A percentile compares a stretch with the other conserved stretches of the same genome.
These are phyloP conservation scores for Phytophthora constricta DNA, from an alignment of 352 stramenopile species.

Conservation along the genomic window DNA sequence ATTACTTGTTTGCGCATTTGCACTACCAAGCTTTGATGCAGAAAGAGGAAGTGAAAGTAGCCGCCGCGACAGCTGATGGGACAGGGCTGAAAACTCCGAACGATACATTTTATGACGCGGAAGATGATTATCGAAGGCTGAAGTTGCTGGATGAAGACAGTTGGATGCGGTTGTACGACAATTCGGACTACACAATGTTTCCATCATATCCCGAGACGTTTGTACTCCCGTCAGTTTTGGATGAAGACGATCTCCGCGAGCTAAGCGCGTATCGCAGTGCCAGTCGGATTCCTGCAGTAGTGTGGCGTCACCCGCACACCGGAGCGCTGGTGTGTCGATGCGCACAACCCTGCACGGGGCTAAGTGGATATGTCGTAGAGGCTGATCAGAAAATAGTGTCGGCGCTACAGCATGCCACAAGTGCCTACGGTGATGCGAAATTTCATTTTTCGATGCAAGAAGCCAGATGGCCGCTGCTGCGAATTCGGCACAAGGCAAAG, in stretches of 20 bases:
- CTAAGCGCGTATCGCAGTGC: slow-evolving; percentile 94
- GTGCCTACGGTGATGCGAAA: slow-evolving; percentile 60
- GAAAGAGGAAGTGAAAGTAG: slow-evolving; percentile 32
- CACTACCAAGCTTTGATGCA: slow-evolving; percentile 77
- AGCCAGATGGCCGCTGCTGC: slow-evolving; percentile 87
- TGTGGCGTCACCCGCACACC: slow-evolving; percentile 92
- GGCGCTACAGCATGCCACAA: slow-evolving; percentile 74
- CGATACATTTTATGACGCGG: slow-evolving; percentile 71
- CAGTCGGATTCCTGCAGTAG: slow-evolving; percentile 92
- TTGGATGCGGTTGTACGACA: slow-evolving; percentile 88
- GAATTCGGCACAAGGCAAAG: slow-evolving; percentile 89
- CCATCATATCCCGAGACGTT: slow-evolving; percentile 95
- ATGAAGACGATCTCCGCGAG: slow-evolving; percentile 90
- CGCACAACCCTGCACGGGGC: slow-evolving; percentile 81
- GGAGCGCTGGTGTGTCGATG: slow-evolving; percentile 91
- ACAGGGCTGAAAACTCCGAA: slow-evolving; percentile 53
- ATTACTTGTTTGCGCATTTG: slow-evolving; percentile 81
- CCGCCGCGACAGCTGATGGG: slow-evolving; percentile 15
- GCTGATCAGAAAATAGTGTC: slow-evolving; percentile 84
- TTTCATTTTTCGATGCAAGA: slow-evolving; percentile 87
- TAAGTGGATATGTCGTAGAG: slow-evolving; percentile 84
- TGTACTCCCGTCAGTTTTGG: slow-evolving; percentile 92
- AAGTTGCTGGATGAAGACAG: slow-evolving; percentile 81
- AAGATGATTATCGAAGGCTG: slow-evolving; percentile 82
- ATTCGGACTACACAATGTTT: slow-evolving; percentile 90